Evolutionary conservation across 371 early-diverging fungal species (phyloP).

Genomic region (Apophysomyces sp.): DNA sequence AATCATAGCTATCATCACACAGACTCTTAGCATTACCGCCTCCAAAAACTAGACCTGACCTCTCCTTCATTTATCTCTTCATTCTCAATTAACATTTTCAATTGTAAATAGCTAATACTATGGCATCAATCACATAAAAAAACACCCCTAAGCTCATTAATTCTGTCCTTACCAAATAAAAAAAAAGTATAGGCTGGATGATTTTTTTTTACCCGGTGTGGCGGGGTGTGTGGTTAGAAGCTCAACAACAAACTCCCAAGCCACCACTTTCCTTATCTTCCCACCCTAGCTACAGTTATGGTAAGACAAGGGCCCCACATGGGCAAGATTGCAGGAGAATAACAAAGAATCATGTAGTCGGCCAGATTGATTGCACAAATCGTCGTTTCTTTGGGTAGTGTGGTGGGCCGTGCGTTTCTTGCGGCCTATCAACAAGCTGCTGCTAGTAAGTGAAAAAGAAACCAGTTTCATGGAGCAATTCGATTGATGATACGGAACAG

Average conservation of each 20-base stretch:
- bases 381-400: conserved; percentile 79
- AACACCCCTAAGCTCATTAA: too few species aligned
- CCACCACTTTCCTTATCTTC: neutral
- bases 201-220: too few species aligned
- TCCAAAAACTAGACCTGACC: neutral
- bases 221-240: neutral
- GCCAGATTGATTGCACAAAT: conserved; percentile 83
- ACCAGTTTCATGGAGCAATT: neutral
- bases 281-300: neutral
- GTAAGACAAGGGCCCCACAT: conserved; percentile 2
- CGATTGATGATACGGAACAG: conserved; percentile 20
- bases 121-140: too few species aligned
- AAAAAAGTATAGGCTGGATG: too few species aligned
- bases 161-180: too few species aligned
- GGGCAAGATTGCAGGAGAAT: neutral
- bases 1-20: neutral
- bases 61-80: neutral
- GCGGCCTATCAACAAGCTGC: conserved; percentile 94
- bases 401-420: conserved; percentile 90
- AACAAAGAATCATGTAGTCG: conserved; percentile 50
- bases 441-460: conserved; percentile 65
- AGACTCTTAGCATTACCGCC: neutral
- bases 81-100: neutral
- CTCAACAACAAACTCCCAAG: neutral
- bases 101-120: neutral